Percentiles rank a stretch among this genome's conserved stretches.
phyloP scores from a whole-genome alignment of 2,329 filamentous ascomycete species.

The Myriosclerotinia scirpicola region DNA sequence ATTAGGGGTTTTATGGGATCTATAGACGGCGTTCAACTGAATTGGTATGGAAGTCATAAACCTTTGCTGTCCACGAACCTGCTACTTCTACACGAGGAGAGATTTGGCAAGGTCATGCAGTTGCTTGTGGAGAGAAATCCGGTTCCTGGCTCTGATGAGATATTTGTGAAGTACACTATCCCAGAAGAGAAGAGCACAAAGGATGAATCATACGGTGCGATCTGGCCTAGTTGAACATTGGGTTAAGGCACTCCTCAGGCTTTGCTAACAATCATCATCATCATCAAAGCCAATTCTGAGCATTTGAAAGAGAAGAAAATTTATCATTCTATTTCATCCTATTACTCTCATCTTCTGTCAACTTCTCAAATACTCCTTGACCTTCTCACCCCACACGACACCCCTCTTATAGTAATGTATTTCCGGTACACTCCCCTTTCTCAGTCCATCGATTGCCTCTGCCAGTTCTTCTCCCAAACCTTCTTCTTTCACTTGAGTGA shows the following conservation, averaged over 20 bases:
- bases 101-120: neutral
- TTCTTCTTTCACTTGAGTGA: constrained; percentile 56
- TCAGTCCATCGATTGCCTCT: constrained; percentile 59
- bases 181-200: neutral
- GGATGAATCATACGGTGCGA: neutral
- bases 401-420: constrained; percentile 59
- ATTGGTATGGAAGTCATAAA: neutral
- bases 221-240: neutral
- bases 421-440: constrained; percentile 54
- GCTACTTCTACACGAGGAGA: neutral
- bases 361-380: constrained; percentile 36
- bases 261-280: neutral
- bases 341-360: neutral
- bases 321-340: neutral
- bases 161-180: neutral
- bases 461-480: constrained; percentile 54
- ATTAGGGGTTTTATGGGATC: neutral
- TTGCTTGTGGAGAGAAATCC: neutral
- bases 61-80: neutral
- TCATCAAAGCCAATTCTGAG: neutral
- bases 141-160: neutral
- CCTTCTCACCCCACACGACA: constrained; percentile 37
- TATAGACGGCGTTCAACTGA: neutral
- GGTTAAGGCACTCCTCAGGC: neutral
- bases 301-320: neutral